phyloP scores from a whole-genome alignment of 805 yeast genomes.

The Candida verbasci region DNA sequence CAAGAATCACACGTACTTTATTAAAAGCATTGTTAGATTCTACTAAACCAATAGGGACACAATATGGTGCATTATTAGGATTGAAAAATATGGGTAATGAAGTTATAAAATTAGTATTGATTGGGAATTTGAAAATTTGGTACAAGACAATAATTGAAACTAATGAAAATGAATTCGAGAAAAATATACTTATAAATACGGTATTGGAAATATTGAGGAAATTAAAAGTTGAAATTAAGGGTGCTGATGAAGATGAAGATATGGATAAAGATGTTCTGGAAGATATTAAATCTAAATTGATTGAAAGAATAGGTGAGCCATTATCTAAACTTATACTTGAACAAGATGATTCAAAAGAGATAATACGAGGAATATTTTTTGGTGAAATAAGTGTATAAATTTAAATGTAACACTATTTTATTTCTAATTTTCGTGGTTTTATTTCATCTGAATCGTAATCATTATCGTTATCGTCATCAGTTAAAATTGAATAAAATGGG shows the following conservation, averaged over 20 bases:
- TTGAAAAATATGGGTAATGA: constrained; percentile 81
- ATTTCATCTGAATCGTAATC: constrained; percentile 1
- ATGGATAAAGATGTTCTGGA: constrained; percentile 31
- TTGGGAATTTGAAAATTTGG: constrained; percentile 88
- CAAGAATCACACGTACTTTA: constrained; percentile 89
- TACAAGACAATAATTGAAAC: constrained; percentile 50
- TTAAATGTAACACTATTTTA: neutral
- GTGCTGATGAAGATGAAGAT: constrained; percentile 22
- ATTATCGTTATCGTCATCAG: constrained; percentile 1
- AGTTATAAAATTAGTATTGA: constrained; percentile 74
- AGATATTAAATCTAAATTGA: constrained; percentile 39
- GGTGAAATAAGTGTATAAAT: constrained; percentile 46
- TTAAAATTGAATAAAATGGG: constrained; percentile 1
- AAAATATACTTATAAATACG: constrained; percentile 40
- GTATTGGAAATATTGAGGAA: constrained; percentile 53
- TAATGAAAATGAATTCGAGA: constrained; percentile 40
- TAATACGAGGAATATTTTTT: constrained; percentile 65
- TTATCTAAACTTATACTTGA: constrained; percentile 48
- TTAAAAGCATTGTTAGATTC: constrained; percentile 86
- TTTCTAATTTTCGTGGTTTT: neutral
- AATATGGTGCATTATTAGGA: constrained; percentile 88
- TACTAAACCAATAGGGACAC: constrained; percentile 79
- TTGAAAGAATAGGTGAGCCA: constrained; percentile 56
- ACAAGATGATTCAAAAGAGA: constrained; percentile 44
- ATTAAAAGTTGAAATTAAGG: constrained; percentile 30